Conservation (phyloP, 192 early-diverging fungal genomes). For the Linnemannia schmuckeri region DNA sequence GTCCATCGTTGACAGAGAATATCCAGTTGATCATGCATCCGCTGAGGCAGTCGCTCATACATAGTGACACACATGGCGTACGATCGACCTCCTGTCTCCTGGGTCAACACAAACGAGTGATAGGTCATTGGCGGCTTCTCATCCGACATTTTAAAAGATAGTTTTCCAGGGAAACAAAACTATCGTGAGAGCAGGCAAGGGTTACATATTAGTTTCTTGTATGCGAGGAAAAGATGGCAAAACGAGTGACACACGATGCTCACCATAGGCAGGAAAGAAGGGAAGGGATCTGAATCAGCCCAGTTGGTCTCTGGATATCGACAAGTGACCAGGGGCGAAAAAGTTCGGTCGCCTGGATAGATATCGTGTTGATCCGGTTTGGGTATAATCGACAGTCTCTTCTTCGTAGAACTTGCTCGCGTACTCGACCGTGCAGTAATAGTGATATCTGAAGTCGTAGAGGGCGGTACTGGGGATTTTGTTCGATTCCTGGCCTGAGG, state of each 20-base stretch:
- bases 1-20: slow-evolving; percentile 39
- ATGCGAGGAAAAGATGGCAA: background rate
- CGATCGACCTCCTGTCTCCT: slow-evolving; percentile 51
- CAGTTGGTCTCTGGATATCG: slow-evolving; percentile 47
- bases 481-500: slow-evolving; percentile 29
- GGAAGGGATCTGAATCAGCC: slow-evolving; percentile 38
- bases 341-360: slow-evolving; percentile 37
- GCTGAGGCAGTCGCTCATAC: slow-evolving; percentile 40
- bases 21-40: slow-evolving; percentile 31
- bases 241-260: background rate
- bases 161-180: slow-evolving; percentile 59
- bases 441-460: background rate
- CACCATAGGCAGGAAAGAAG: slow-evolving; percentile 38
- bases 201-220: background rate
- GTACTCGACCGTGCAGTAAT: background rate
- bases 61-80: slow-evolving; percentile 59
- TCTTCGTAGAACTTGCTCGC: background rate
- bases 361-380: slow-evolving; percentile 4
- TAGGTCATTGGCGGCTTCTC: slow-evolving; percentile 46
- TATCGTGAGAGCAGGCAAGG: background rate
- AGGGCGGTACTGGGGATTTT: background rate
- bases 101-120: slow-evolving; percentile 60
- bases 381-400: background rate
- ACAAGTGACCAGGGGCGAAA: slow-evolving; percentile 41
- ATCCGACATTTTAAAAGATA: slow-evolving; percentile 41